phyloP scores from a whole-genome alignment of 2,329 filamentous ascomycete species.

The Alternaria viburni region DNA sequence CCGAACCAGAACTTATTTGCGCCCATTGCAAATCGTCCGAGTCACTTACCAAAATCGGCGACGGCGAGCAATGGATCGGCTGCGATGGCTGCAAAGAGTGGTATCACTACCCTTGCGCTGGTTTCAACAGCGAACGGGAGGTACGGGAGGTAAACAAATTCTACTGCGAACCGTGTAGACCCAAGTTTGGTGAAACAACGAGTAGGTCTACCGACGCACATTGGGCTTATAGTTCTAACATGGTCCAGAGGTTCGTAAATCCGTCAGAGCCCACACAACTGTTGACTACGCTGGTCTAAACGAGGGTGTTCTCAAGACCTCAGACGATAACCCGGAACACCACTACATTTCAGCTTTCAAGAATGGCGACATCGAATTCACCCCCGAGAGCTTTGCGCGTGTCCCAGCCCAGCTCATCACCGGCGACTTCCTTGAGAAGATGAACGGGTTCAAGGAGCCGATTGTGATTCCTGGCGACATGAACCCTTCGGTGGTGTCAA shows the following conservation, averaged over 20 bases:
- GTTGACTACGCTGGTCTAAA: conserved; percentile 74
- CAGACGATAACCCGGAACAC: conserved; percentile 68
- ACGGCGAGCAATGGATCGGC: conserved; percentile 69
- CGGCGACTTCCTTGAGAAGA: conserved; percentile 67
- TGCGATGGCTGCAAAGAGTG: conserved; percentile 73
- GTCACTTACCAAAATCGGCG: conserved; percentile 58
- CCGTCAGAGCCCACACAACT: conserved; percentile 66
- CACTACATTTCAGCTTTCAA: conserved; percentile 73
- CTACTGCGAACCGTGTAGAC: conserved; percentile 66
- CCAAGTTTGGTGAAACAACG: conserved; percentile 67
- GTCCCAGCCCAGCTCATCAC: conserved; percentile 69
- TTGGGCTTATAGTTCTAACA: conserved; percentile 35
- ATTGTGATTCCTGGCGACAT: conserved; percentile 68
- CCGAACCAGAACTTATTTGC: conserved; percentile 56
- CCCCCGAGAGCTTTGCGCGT: conserved; percentile 67
- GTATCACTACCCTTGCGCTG: conserved; percentile 72
- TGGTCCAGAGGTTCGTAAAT: conserved; percentile 64
- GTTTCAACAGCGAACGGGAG: conserved; percentile 68
- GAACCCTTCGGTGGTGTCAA: conserved; percentile 57
- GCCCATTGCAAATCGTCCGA: conserved; percentile 63
- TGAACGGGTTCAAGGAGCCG: conserved; percentile 69
- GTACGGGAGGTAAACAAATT: conserved; percentile 72
- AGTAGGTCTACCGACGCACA: conserved; percentile 49
- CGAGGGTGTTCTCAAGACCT: conserved; percentile 69
- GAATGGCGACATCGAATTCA: conserved; percentile 66